Conservation (phyloP, 495 filamentous ascomycete genomes). For the Aspergillus ostianus region DNA sequence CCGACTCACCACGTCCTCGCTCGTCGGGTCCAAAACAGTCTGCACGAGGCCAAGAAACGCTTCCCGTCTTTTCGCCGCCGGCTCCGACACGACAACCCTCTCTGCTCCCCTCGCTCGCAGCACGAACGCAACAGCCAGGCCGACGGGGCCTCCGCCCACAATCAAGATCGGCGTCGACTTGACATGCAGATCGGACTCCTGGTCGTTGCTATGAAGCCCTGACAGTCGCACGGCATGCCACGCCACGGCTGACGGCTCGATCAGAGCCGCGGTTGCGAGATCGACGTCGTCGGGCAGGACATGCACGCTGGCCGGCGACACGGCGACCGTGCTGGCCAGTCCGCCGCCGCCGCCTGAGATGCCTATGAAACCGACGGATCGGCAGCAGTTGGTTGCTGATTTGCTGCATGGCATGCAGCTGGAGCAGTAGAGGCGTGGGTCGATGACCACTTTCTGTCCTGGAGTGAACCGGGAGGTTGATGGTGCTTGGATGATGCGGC, state of each 20-base stretch:
- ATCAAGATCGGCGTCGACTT: constrained; percentile 43
- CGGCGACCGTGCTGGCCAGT: constrained; percentile 12
- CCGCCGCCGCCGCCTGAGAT: constrained; percentile 36
- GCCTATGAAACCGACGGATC: constrained; percentile 48
- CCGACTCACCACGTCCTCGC: constrained; percentile 40
- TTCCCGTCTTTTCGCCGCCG: constrained; percentile 6
- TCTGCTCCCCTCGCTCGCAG: constrained; percentile 47
- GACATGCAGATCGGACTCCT: constrained; percentile 26
- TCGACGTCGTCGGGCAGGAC: constrained; percentile 26
- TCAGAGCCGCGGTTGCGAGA: constrained; percentile 41
- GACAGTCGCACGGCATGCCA: constrained; percentile 56
- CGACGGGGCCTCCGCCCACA: constrained; percentile 57
- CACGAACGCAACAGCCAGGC: constrained; percentile 50
- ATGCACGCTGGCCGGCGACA: constrained; percentile 8
- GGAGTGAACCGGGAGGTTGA: not conserved
- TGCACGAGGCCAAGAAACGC: not conserved
- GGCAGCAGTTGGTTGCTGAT: constrained; percentile 46
- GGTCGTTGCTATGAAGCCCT: constrained; percentile 26
- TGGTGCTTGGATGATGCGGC: constrained; percentile 18
- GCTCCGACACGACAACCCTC: constrained; percentile 22
- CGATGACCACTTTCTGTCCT: constrained; percentile 28
- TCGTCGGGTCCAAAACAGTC: constrained; percentile 45
- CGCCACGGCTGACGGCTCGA: constrained; percentile 57
- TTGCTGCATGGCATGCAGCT: constrained; percentile 43
- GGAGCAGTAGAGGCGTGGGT: constrained; percentile 51